Evolutionary conservation across 208 protist species (phyloP).

Genomic region (Tritrichomonas musculus): DNA sequence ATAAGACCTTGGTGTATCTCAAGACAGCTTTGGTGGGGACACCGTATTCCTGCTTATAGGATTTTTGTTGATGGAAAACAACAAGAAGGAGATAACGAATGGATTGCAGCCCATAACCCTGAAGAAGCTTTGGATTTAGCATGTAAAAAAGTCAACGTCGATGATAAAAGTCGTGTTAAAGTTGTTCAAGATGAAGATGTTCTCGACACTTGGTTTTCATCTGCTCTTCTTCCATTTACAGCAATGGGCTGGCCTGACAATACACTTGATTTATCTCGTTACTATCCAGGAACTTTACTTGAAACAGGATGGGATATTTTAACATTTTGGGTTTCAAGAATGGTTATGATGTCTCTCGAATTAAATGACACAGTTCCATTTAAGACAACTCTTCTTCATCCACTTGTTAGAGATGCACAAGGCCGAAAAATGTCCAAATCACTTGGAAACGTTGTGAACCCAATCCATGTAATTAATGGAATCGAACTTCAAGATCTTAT

Average conservation of each 20-base stretch:
- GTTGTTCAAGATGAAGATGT: constrained; percentile 93
- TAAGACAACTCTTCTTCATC: constrained; percentile 87
- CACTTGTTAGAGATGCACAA: constrained; percentile 94
- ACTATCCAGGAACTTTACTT: constrained; percentile 88
- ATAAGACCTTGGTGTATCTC: constrained; percentile 72
- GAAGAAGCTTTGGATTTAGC: constrained; percentile 71
- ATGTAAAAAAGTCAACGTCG: constrained; percentile 35
- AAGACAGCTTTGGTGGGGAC: constrained; percentile 95
- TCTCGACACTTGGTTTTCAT: constrained; percentile 99
- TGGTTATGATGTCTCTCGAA: constrained; percentile 98
- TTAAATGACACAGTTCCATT: constrained; percentile 88
- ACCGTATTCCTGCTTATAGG: constrained; percentile 97
- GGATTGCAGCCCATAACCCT: constrained; percentile 43
- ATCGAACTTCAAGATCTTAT: constrained; percentile 80
- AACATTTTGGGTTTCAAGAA: constrained; percentile 99
- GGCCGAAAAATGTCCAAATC: constrained; percentile 99
- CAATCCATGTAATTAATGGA: constrained; percentile 95
- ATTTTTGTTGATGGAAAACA: constrained; percentile 65
- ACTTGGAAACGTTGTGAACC: constrained; percentile 98
- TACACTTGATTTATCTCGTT: constrained; percentile 75
- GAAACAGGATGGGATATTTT: constrained; percentile 99
- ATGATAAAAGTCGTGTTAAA: background rate
- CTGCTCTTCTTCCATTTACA: constrained; percentile 95
- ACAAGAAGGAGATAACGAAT: background rate
- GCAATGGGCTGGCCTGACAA: constrained; percentile 78